Conservation (phyloP, 352 stramenopile genomes). For the Pythium dissotocum region DNA sequence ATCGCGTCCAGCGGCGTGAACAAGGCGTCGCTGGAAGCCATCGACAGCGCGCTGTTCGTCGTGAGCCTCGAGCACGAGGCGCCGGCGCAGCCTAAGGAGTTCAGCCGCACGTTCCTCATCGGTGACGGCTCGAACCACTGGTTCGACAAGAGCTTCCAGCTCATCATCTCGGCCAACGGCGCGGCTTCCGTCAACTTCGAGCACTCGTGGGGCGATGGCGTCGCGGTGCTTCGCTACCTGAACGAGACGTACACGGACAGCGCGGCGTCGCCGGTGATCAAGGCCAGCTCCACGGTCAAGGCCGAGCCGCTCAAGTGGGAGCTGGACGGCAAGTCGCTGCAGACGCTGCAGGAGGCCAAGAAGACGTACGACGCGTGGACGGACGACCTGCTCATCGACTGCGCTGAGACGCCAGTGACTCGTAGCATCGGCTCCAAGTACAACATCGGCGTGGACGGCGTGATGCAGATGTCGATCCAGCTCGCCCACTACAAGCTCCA, state of each 20-base stretch:
- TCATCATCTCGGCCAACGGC: conserved; percentile 84
- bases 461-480: conserved; percentile 93
- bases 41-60: conserved; percentile 88
- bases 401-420: conserved; percentile 74
- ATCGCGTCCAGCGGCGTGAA: conserved; percentile 55
- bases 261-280: conserved; percentile 71
- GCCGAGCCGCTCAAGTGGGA: conserved; percentile 64
- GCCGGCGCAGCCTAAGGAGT: conserved; percentile 51
- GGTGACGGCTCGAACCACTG: conserved; percentile 88
- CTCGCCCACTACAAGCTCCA: conserved; percentile 86
- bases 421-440: conserved; percentile 61
- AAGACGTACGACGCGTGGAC: conserved; percentile 71
- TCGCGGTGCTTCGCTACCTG: conserved; percentile 87
- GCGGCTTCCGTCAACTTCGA: conserved; percentile 89
- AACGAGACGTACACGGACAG: conserved; percentile 88
- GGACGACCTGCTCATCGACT: conserved; percentile 61
- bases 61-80: conserved; percentile 75
- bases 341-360: conserved; percentile 70
- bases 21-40: conserved; percentile 68
- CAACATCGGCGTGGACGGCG: conserved; percentile 84
- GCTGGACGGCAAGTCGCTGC: conserved; percentile 51
- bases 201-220: conserved; percentile 89
- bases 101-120: conserved; percentile 79
- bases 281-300: conserved; percentile 27
- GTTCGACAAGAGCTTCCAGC: conserved; percentile 93